Evolutionary conservation across 1,284 basidiomycete species (phyloP), one percentile per base, ranked within the genome.

Genomic region (Kalmanozyma brasiliensis): DNA sequence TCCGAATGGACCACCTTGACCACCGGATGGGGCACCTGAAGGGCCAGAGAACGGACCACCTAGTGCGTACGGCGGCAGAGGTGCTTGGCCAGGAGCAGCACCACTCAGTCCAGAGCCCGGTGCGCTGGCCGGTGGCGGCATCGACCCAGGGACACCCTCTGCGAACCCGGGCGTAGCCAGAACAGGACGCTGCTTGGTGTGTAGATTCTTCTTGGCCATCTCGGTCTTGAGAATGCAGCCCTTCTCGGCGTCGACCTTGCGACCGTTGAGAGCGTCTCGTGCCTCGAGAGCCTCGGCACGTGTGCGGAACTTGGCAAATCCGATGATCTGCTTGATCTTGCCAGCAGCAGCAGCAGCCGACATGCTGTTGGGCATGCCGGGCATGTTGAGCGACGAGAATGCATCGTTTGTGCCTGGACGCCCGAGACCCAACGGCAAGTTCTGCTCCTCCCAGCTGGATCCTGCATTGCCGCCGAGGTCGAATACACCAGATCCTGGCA

Each of bases 121-220:
- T 1, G 20, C n/a, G n/a, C n/a, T n/a, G n/a, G n/a, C n/a, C n/a
- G n/a, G n/a, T n/a, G n/a, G n/a, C 49, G 8, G 55, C 20, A 4
- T 43, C 41, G 45, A 14, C 47, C n/a, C n/a, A n/a, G n/a, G n/a
- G 36, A 23, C 35, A 16, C 52, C 59, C 36, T 71, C 68, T n/a
- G 58, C 49, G 8, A 53, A 60, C 19, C 67, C 67, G 9, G 56
- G 48, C 8, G 47, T 43, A 0, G 60, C 47, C 33, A 68, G 30
- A 1, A 64, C 52, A 13, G 64, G 69, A n/a, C 69, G 64, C 48
- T 80, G 80, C 61, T 82, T 82, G 29, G 93, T 96, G 82, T 98
- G 95, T 41, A 98, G 83, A 80, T 98, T 98, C 87, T 98, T 98
- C 88, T 98, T 98, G 34, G 95, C 95, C 93, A 98, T 97, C 84